phyloP scores from a whole-genome alignment of 1,139 yeast species.

The Blastobotrys buckinghamii region DNA sequence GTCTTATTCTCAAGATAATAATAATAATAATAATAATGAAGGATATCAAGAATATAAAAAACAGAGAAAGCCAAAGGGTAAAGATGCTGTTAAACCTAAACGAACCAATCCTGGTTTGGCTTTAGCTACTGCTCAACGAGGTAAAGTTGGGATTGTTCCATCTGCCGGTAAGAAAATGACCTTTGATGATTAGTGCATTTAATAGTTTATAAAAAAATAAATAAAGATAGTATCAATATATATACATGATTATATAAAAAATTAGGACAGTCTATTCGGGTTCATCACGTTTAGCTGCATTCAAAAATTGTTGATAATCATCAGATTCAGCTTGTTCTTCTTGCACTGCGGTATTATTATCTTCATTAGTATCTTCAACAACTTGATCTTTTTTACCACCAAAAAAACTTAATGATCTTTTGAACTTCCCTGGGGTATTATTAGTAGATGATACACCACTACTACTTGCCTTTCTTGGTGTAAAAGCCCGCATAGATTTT shows the following conservation, averaged over 20 bases:
- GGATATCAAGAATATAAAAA: slow-evolving; percentile 21
- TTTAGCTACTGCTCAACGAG: slow-evolving; percentile 83
- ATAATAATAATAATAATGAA: no score
- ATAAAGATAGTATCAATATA: not conserved
- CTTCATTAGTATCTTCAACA: slow-evolving; percentile 10
- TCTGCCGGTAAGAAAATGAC: slow-evolving; percentile 85
- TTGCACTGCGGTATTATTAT: slow-evolving; percentile 19
- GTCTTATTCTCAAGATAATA: slow-evolving; percentile 9
- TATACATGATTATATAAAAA: not conserved
- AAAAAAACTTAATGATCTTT: slow-evolving; percentile 28
- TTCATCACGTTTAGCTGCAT: not conserved
- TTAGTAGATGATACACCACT: slow-evolving; percentile 9
- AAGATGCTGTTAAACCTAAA: slow-evolving; percentile 30
- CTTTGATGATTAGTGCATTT: slow-evolving; percentile 33
- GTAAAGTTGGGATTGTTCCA: slow-evolving; percentile 81
- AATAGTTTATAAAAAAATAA: not conserved
- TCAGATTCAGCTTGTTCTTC: slow-evolving; percentile 2
- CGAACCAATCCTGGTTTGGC: slow-evolving; percentile 62
- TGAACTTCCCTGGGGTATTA: slow-evolving; percentile 8
- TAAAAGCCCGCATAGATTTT: slow-evolving; percentile 29
- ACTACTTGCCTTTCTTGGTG: slow-evolving; percentile 14
- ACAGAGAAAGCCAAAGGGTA: not conserved
- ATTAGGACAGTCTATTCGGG: not conserved
- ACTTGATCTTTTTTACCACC: slow-evolving; percentile 20
- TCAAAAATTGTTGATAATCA: slow-evolving; percentile 9